Conservation (phyloP, 305 asterid species). For the Fraxinus latifolia region DNA sequence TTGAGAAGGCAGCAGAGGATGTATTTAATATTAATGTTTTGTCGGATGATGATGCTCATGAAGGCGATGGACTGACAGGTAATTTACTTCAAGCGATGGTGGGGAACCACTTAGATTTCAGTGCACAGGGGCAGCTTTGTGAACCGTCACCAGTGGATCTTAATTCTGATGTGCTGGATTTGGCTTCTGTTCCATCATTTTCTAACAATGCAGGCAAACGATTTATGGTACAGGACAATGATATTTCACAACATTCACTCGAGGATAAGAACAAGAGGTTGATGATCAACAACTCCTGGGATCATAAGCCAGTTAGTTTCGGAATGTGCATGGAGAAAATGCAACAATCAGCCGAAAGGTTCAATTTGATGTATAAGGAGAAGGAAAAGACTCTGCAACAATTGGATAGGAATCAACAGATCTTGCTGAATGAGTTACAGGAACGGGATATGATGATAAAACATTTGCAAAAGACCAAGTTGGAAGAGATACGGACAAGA, state of each 20-base stretch:
- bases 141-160: constrained; percentile 39
- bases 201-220: constrained; percentile 50
- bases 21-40: constrained; percentile 40
- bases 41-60: constrained; percentile 36
- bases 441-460: constrained; percentile 49
- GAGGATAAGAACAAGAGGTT: constrained; percentile 51
- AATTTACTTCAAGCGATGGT: constrained; percentile 56
- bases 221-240: constrained; percentile 47
- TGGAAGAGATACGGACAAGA: constrained; percentile 56
- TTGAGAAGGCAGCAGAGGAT: constrained; percentile 28
- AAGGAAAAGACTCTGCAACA: constrained; percentile 45
- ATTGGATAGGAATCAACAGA: constrained; percentile 37
- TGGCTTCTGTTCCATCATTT: constrained; percentile 34
- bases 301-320: constrained; percentile 44
- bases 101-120: constrained; percentile 38
- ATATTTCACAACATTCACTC: constrained; percentile 31
- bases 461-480: constrained; percentile 42
- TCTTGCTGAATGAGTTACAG: constrained; percentile 52
- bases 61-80: constrained; percentile 51
- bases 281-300: constrained; percentile 53
- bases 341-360: constrained; percentile 37
- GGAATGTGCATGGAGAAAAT: constrained; percentile 52
- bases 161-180: constrained; percentile 37
- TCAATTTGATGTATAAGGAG: constrained; percentile 38
- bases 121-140: constrained; percentile 46